Percentiles rank a stretch among this genome's conserved stretches.
These are phyloP conservation scores for Alternaria gaisen DNA, from an alignment of 2,329 filamentous ascomycete species.

Conservation along the genomic window DNA sequence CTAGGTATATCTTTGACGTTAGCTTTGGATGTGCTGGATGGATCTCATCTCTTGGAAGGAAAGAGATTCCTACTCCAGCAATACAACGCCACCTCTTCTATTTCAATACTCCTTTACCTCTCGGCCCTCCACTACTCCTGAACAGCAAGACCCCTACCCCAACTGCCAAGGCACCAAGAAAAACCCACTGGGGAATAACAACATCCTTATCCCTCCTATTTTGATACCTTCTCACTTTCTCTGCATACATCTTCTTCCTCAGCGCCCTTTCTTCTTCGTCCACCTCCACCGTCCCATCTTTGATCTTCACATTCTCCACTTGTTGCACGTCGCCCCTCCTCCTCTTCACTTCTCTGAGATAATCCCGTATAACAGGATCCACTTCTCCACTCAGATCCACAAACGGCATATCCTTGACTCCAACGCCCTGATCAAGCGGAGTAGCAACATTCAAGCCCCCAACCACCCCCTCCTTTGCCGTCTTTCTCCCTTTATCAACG, in stretches of 20 bases:
- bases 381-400: constrained; percentile 33
- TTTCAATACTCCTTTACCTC: neutral
- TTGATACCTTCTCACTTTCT: neutral
- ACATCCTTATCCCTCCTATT: neutral
- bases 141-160: neutral
- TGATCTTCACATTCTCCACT: neutral
- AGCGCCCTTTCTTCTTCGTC: neutral
- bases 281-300: neutral
- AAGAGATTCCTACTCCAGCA: no score
- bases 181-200: constrained; percentile 8
- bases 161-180: neutral
- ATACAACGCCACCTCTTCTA: neutral
- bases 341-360: constrained; percentile 15
- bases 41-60: no score
- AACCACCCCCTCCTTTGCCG: constrained; percentile 29
- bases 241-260: constrained; percentile 2
- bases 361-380: constrained; percentile 36
- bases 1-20: no score
- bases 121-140: constrained; percentile 4
- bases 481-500: neutral
- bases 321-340: neutral
- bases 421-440: constrained; percentile 43
- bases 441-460: constrained; percentile 42
- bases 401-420: constrained; percentile 24
- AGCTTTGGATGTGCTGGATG: no score